Conservation (phyloP, 2,329 filamentous ascomycete species). For the Aspergillus pseudoviridinutans region DNA sequence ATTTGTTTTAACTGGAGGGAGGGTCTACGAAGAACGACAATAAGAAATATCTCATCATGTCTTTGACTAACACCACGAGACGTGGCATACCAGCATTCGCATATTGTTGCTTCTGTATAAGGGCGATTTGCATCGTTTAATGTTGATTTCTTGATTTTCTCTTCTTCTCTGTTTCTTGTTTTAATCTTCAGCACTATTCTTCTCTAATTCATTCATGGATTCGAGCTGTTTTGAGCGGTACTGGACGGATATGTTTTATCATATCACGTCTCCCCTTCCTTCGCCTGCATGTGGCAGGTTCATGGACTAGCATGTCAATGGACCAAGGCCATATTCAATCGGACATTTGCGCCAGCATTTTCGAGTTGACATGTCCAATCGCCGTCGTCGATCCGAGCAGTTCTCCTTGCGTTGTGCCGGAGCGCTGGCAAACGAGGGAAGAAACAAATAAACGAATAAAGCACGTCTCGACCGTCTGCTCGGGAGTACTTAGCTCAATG, state of each 20-base stretch:
- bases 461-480: neutral
- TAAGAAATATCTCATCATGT: constrained; percentile 26
- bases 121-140: constrained; percentile 31
- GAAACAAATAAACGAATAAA: neutral
- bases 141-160: constrained; percentile 16
- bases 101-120: constrained; percentile 33
- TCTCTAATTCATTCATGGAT: constrained; percentile 9
- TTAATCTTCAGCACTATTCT: constrained; percentile 9
- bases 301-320: neutral
- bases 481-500: neutral
- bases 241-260: neutral
- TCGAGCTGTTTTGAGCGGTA: neutral
- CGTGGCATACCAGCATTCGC: constrained; percentile 38
- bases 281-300: neutral
- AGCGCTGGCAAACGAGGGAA: neutral
- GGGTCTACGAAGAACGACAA: constrained; percentile 35
- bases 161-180: constrained; percentile 12
- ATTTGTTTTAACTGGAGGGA: constrained; percentile 24
- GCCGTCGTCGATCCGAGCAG: neutral
- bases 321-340: neutral
- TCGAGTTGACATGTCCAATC: neutral
- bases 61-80: constrained; percentile 27
- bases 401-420: neutral
- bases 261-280: neutral
- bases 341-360: neutral